phyloP scores from a whole-genome alignment of 768 basidiomycete species.

The Coprinopsis strossmayeri region DNA sequence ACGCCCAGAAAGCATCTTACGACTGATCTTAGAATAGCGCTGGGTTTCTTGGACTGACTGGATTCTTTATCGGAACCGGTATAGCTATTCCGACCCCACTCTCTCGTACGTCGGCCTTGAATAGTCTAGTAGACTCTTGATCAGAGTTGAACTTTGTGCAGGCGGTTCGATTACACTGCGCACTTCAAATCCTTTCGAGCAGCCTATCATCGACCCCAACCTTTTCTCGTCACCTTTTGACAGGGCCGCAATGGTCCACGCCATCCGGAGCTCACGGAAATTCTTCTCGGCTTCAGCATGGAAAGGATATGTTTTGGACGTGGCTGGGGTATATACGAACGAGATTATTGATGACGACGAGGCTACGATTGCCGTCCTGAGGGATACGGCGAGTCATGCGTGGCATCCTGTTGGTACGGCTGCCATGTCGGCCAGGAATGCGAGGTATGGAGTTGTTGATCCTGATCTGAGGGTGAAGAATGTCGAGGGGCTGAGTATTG shows the following conservation, averaged over 20 bases:
- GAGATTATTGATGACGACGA: slow-evolving; percentile 11
- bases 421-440: slow-evolving; percentile 22
- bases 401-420: slow-evolving; percentile 29
- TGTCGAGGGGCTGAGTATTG: slow-evolving; percentile 26
- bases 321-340: slow-evolving; percentile 6
- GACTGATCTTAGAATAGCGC: slow-evolving; percentile 9
- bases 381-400: slow-evolving; percentile 15
- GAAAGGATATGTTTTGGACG: slow-evolving; percentile 8
- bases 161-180: slow-evolving; percentile 16
- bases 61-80: slow-evolving; percentile 12
- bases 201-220: slow-evolving; percentile 10
- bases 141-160: background rate
- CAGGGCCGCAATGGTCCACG: slow-evolving; percentile 3
- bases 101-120: slow-evolving; percentile 17
- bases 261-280: slow-evolving; percentile 2
- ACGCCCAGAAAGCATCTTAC: background rate
- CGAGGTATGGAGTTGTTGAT: slow-evolving; percentile 28
- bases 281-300: slow-evolving; percentile 7
- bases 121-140: background rate
- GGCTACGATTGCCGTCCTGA: slow-evolving; percentile 13
- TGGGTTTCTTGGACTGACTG: slow-evolving; percentile 13
- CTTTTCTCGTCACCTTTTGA: slow-evolving; percentile 5
- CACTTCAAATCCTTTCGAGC: slow-evolving; percentile 10
- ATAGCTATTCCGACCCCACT: slow-evolving; percentile 20
- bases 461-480: slow-evolving; percentile 31